Evolutionary conservation across 345 rosid genomes (phyloP).

Genomic region (Punica granatum): DNA sequence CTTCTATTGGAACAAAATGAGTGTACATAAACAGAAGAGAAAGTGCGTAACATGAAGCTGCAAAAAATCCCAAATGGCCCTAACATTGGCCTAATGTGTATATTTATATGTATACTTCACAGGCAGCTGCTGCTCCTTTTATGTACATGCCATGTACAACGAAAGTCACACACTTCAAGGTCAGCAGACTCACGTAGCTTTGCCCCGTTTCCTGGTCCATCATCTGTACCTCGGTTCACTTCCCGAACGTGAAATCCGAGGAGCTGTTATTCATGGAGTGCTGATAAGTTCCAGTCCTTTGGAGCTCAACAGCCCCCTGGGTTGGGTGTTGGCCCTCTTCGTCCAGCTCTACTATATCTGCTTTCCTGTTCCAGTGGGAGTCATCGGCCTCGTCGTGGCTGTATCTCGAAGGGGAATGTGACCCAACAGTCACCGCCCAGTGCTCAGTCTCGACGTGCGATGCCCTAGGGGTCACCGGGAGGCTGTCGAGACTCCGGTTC

Average conservation of each 20-base stretch:
- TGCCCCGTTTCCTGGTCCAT: neutral
- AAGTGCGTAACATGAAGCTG: too few relatives aligned
- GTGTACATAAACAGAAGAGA: too few relatives aligned
- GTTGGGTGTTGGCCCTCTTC: neutral
- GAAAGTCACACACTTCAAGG: too few relatives aligned
- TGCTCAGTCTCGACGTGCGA: neutral
- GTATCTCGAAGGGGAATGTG: neutral
- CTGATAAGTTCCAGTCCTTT: neutral
- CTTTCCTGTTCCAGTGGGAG: neutral
- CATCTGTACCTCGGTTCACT: neutral
- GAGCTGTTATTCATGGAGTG: neutral
- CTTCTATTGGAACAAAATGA: too few relatives aligned
- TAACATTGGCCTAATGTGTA: too few relatives aligned
- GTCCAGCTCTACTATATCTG: neutral
- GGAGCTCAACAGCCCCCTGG: neutral
- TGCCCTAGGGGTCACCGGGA: neutral
- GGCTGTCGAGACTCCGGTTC: conserved; percentile 1
- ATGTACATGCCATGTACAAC: too few relatives aligned
- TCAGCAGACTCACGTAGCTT: too few relatives aligned
- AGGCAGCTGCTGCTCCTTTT: too few relatives aligned
- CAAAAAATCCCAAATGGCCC: too few relatives aligned
- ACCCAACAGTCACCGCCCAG: neutral
- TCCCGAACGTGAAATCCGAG: neutral
- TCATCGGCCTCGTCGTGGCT: neutral
- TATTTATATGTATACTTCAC: too few relatives aligned